A percentile compares a stretch with the other conserved stretches of the same genome.
Evolutionary conservation across 2,329 filamentous ascomycete species (phyloP).

Genomic region (Penicillium sp.): DNA sequence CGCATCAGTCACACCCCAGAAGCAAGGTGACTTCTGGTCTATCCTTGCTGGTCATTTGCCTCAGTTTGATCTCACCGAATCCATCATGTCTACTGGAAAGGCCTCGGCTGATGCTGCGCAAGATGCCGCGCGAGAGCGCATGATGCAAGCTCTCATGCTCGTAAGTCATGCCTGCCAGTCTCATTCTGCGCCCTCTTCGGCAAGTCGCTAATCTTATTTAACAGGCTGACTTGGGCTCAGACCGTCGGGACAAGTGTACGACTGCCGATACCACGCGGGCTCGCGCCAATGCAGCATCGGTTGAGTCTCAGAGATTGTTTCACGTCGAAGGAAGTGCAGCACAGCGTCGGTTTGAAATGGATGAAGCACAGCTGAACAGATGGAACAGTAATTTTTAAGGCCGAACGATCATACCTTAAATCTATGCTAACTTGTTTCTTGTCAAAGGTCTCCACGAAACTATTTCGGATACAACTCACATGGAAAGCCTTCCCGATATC

Average conservation of each 20-base stretch:
- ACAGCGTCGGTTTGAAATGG: neutral
- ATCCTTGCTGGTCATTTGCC: too few species aligned
- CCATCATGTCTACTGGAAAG: neutral
- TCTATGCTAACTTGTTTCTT: constrained; percentile 8
- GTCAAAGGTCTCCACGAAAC: constrained; percentile 32
- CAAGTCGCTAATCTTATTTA: neutral
- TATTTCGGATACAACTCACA: constrained; percentile 31
- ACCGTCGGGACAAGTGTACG: neutral
- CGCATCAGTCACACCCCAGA: neutral
- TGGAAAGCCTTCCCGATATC: constrained; percentile 35
- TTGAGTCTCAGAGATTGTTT: neutral
- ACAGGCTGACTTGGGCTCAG: neutral
- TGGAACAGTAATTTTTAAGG: neutral
- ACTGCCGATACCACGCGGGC: neutral
- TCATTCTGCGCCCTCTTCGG: neutral
- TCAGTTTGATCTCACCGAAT: neutral
- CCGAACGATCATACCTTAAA: neutral
- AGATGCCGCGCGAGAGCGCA: neutral
- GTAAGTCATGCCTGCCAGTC: neutral
- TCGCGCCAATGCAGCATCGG: neutral
- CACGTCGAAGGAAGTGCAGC: neutral
- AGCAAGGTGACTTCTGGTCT: too few species aligned
- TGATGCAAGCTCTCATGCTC: neutral
- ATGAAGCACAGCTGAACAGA: neutral
- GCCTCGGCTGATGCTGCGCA: neutral